These are phyloP conservation scores for Hortaea sp. DNA, from an alignment of 2,329 filamentous ascomycete species.

Conservation along the genomic window DNA sequence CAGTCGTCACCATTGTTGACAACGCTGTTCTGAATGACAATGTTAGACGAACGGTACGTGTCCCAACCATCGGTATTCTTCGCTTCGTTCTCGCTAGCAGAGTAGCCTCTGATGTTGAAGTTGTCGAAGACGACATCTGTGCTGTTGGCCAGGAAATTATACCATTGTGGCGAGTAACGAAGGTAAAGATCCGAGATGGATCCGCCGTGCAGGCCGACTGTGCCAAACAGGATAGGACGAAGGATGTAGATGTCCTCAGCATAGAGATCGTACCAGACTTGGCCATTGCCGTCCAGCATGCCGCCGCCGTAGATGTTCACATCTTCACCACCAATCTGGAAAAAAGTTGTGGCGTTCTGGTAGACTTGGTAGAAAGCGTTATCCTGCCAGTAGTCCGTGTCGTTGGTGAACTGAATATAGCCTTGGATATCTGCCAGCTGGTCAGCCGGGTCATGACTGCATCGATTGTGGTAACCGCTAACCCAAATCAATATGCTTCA, in stretches of 20 bases:
- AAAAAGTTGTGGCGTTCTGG: conserved; percentile 59
- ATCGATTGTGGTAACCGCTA: conserved; percentile 12
- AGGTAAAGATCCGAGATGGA: conserved; percentile 51
- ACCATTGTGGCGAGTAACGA: conserved; percentile 52
- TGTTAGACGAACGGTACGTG: conserved; percentile 50
- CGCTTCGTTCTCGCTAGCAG: conserved; percentile 42
- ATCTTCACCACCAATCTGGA: conserved; percentile 54
- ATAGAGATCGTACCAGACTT: conserved; percentile 56
- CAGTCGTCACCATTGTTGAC: conserved; percentile 61
- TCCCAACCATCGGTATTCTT: conserved; percentile 49
- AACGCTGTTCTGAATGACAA: conserved; percentile 57
- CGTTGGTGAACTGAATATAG: conserved; percentile 52
- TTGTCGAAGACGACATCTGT: conserved; percentile 54
- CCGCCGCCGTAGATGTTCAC: conserved; percentile 60
- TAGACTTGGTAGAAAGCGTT: conserved; percentile 55
- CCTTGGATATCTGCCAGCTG: conserved; percentile 43
- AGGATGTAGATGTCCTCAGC: conserved; percentile 47
- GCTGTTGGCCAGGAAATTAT: conserved; percentile 57
- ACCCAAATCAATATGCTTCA: conserved; percentile 54
- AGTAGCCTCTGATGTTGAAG: conserved; percentile 49
- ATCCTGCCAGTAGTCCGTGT: conserved; percentile 59
- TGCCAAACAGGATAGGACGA: conserved; percentile 48
- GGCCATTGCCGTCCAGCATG: conserved; percentile 53
- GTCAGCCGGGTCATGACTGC: background rate
- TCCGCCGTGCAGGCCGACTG: conserved; percentile 47